Evolutionary conservation across 768 basidiomycete species (phyloP), one percentile per base, ranked within the genome.

Genomic region (Boletus rubescentipes): DNA sequence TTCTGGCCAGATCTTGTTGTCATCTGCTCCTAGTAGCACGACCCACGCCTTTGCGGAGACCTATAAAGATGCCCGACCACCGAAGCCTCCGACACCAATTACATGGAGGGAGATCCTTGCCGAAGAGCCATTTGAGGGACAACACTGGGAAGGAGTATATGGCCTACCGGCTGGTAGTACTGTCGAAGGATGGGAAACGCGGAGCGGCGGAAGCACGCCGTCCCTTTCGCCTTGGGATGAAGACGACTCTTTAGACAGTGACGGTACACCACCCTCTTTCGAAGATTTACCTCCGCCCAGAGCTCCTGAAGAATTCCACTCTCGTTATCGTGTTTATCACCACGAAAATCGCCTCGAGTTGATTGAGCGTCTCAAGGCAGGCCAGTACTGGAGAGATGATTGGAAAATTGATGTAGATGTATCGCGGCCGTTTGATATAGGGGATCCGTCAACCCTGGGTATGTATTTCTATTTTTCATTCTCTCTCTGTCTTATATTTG

Each of bases 61-160:
- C 0, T 83, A 81, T 58, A 73, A 86, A 7, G 72, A 85, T 30
- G 65, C 60, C 1, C 61, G 70, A 2, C 67, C 62, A 23, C 32
- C 55, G 0, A 45, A 61, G 41, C 52, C 59, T 8, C 74, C 65
- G 8, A 67, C 74, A 4, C 61, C 74, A 1, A 69, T 91, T 8
- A 89, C 87, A 4, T 93, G 91, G 91, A 75, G 78, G 54, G 78
- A 83, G n/a, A 92, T 93, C 46, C 77, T 93, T 15, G 79, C 79
- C 1, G 90, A 91, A 61, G 91, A 92, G 52, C 89, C 90, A 4
- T 88, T 90, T 56, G 87, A 92, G 68, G 91, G 88, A 15, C 84
- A 92, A 56, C 91, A 92, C 62, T 92, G 90, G 90, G 81, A 89
- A 63, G 87, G 87, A 1, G 80, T 81, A n/a, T 82, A 81, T 57